Conservation (phyloP, 108 stramenopile species). For the Nitzschia putrida region DNA sequence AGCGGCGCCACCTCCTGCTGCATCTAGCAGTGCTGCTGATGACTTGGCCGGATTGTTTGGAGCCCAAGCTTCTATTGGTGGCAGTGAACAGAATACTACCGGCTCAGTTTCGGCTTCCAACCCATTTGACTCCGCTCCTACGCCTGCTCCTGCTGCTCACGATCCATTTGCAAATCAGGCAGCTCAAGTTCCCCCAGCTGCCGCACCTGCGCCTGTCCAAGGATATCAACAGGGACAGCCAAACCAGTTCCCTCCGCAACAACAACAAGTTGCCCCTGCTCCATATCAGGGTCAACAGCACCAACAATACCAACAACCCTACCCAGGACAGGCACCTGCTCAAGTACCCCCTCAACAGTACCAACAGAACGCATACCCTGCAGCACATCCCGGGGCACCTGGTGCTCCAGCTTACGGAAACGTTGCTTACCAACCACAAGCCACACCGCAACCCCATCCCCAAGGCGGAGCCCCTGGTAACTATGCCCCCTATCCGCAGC, state of each 20-base stretch:
- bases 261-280: not conserved
- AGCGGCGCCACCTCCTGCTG: not conserved
- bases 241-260: not conserved
- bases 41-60: conserved; percentile 15
- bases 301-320: not conserved
- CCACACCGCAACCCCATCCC: not conserved
- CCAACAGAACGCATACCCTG: not conserved
- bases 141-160: not conserved
- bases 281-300: conserved; percentile 1
- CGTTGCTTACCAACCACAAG: not conserved
- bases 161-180: not conserved
- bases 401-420: not conserved
- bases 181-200: conserved; percentile 6
- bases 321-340: conserved; percentile 2
- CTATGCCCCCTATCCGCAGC: not conserved
- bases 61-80: conserved; percentile 3
- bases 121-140: conserved; percentile 7
- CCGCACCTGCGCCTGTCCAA: not conserved
- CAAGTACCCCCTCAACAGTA: not conserved
- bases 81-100: not conserved
- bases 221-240: conserved; percentile 1
- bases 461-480: not conserved
- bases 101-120: not conserved
- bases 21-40: not conserved
- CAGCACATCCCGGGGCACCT: not conserved